These are phyloP conservation scores for Fusarium tuaranense DNA, from an alignment of 2,329 filamentous ascomycete genomes.

Conservation along the genomic window DNA sequence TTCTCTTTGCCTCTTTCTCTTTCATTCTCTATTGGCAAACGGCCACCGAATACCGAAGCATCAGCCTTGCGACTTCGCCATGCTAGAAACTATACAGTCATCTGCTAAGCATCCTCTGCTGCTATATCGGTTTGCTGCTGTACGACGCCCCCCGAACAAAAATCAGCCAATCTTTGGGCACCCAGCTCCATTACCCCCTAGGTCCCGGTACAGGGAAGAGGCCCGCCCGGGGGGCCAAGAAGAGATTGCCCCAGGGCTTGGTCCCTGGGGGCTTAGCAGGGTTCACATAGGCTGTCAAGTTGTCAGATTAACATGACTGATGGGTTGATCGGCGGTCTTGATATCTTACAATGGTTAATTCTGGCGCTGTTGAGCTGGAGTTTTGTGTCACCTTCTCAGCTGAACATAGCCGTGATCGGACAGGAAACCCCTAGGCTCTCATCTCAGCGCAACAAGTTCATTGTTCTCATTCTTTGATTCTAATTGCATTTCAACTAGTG, in stretches of 20 bases:
- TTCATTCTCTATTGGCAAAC: not conserved
- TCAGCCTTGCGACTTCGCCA: slow-evolving; percentile 1
- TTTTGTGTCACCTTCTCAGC: not conserved
- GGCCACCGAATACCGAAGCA: not conserved
- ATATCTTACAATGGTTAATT: not conserved
- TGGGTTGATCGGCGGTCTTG: not conserved
- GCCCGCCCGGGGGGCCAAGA: not conserved
- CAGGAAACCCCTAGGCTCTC: not conserved
- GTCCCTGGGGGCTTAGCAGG: not conserved
- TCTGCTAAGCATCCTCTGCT: not conserved
- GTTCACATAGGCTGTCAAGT: not conserved
- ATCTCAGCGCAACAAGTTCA: not conserved
- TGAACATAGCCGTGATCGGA: not conserved
- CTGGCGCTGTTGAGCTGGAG: not conserved
- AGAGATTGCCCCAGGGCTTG: slow-evolving; percentile 1
- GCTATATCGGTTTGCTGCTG: not conserved
- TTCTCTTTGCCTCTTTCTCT: no score
- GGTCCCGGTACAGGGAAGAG: not conserved
- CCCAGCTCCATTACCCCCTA: not conserved
- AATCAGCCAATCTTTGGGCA: slow-evolving; percentile 2
- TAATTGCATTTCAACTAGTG: not conserved
- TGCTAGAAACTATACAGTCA: not conserved
- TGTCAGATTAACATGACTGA: not conserved
- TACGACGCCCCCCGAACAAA: not conserved
- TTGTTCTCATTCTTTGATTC: not conserved